A percentile compares a stretch with the other conserved stretches of the same genome.
phyloP scores from a whole-genome alignment of 352 stramenopile genomes.

The Peronospora farinosa region DNA sequence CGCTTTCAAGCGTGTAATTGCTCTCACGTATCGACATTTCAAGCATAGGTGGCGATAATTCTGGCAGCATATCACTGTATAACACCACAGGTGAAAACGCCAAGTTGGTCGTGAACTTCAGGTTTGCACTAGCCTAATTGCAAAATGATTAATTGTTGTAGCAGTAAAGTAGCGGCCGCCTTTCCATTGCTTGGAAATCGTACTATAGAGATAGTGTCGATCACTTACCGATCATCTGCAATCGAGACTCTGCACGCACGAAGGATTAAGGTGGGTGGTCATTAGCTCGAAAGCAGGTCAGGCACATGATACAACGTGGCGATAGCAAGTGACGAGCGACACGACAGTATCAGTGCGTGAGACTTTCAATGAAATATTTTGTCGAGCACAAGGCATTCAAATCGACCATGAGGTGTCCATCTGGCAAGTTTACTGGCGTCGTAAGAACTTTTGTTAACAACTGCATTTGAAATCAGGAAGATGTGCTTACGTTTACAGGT shows the following conservation, averaged over 20 bases:
- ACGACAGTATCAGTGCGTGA: too few relatives aligned
- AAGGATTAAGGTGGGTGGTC: not conserved
- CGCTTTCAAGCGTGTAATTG: slow-evolving; percentile 23
- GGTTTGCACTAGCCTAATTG: not conserved
- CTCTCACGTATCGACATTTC: slow-evolving; percentile 18
- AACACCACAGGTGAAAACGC: slow-evolving; percentile 12
- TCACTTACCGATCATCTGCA: slow-evolving; percentile 5
- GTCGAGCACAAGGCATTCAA: too few relatives aligned
- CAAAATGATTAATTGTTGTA: slow-evolving; percentile 12
- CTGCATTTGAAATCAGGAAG: too few relatives aligned
- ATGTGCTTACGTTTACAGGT: too few relatives aligned
- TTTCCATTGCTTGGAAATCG: slow-evolving; percentile 10
- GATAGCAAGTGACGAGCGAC: too few relatives aligned
- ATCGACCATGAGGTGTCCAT: too few relatives aligned
- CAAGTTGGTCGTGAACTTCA: not conserved
- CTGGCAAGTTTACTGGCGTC: too few relatives aligned
- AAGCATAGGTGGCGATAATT: slow-evolving; percentile 24
- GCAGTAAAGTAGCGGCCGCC: slow-evolving; percentile 1
- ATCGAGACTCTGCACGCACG: not conserved
- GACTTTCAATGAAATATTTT: too few relatives aligned
- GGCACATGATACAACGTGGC: not conserved
- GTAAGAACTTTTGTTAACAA: too few relatives aligned
- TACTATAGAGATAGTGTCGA: slow-evolving; percentile 17
- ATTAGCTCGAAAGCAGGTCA: not conserved
- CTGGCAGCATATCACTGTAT: slow-evolving; percentile 15